Evolutionary conservation across 108 stramenopile species (phyloP).

Genomic region (Phaeodactylum tricornutum): DNA sequence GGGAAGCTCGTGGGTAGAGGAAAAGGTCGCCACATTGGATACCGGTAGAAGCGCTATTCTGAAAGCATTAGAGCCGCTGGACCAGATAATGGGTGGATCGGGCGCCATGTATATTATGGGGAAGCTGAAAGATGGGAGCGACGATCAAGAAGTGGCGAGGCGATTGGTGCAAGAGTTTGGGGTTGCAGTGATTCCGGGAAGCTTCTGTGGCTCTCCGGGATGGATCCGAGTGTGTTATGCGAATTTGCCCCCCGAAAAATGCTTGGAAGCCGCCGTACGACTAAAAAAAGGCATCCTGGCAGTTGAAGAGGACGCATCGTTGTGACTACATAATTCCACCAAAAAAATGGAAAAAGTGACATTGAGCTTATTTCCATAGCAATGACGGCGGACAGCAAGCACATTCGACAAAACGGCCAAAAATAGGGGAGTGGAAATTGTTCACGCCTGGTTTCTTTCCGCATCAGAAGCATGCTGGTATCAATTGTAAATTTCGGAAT

Average conservation of each 20-base stretch:
- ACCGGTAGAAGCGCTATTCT: constrained; percentile 56
- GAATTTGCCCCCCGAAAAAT: constrained; percentile 57
- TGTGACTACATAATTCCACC: background rate
- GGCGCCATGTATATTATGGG: constrained; percentile 94
- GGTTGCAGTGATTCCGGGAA: constrained; percentile 85
- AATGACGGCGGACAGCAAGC: too few relatives aligned
- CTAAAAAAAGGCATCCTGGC: constrained; percentile 30
- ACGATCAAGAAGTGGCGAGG: constrained; percentile 42
- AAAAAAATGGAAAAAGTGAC: too few relatives aligned
- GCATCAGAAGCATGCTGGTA: too few relatives aligned
- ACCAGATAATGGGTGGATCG: constrained; percentile 53
- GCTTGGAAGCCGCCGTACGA: constrained; percentile 48
- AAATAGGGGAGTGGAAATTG: too few relatives aligned
- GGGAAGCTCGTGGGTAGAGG: constrained; percentile 50
- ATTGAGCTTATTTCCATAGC: too few relatives aligned
- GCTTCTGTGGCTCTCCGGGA: constrained; percentile 74
- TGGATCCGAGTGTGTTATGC: constrained; percentile 84
- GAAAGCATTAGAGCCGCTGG: constrained; percentile 56
- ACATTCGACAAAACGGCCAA: too few relatives aligned
- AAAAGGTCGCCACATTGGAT: constrained; percentile 57
- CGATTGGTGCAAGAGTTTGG: constrained; percentile 64
- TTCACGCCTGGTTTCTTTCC: too few relatives aligned
- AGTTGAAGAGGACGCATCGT: constrained; percentile 9
- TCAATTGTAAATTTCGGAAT: too few relatives aligned
- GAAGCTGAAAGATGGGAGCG: constrained; percentile 47